Percentiles rank a stretch among this genome's conserved stretches.
Evolutionary conservation across 352 stramenopile species (phyloP).

Genomic region (Globisporangium spiculum): DNA sequence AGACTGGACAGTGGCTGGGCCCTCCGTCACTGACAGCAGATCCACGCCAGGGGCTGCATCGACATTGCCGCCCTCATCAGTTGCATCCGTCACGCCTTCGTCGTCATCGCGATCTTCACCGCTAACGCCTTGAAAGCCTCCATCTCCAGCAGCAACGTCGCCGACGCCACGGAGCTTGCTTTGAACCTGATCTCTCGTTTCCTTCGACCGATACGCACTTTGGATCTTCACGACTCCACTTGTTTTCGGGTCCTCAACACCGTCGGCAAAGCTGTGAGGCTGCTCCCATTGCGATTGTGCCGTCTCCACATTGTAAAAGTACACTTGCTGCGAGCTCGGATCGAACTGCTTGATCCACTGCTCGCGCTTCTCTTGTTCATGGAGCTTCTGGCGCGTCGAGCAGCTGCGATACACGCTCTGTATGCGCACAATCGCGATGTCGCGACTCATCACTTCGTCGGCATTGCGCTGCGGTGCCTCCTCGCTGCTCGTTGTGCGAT

Average conservation of each 20-base stretch:
- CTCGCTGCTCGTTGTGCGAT: not conserved
- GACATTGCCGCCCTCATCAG: not conserved
- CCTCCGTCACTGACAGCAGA: not conserved
- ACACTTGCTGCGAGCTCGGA: conserved; percentile 25
- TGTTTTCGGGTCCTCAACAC: conserved; percentile 30
- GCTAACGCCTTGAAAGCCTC: not conserved
- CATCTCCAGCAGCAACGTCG: not conserved
- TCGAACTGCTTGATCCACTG: conserved; percentile 59
- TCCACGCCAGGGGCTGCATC: not conserved
- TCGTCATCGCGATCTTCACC: not conserved
- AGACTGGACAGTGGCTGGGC: not conserved
- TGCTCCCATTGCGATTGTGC: conserved; percentile 42
- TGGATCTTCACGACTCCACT: conserved; percentile 50
- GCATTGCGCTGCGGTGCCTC: not conserved
- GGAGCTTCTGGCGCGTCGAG: conserved; percentile 22
- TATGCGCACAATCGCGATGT: conserved; percentile 21
- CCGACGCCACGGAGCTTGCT: not conserved
- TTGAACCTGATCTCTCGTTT: conserved; percentile 33
- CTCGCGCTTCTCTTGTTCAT: not conserved
- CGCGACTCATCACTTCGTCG: not conserved
- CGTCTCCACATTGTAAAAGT: conserved; percentile 53
- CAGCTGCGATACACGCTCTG: conserved; percentile 35
- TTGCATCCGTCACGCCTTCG: not conserved
- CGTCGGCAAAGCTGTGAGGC: conserved; percentile 31
- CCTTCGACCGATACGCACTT: conserved; percentile 45